Percentiles rank a stretch among this genome's conserved stretches.
Conservation (phyloP, 1,139 yeast species). For the Taiozyma onychis region DNA sequence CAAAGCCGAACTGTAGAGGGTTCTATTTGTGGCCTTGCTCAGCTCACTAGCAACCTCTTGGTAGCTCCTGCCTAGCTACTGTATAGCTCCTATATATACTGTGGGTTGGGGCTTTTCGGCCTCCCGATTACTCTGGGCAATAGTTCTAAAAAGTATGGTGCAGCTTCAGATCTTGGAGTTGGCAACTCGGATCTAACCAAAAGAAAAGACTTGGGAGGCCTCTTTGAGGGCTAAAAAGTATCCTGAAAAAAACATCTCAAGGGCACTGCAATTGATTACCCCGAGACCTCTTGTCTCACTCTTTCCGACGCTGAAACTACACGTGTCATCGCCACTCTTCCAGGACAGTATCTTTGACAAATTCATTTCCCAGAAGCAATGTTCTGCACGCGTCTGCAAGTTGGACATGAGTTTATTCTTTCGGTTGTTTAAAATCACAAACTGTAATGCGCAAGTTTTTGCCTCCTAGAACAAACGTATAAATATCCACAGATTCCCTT, state of each 20-base stretch:
- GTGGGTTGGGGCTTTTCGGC: not conserved
- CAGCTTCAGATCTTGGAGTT: not conserved
- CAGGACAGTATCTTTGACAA: not conserved
- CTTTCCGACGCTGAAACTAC: not conserved
- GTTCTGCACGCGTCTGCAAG: not conserved
- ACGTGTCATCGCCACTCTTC: not conserved
- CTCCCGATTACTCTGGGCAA: not conserved
- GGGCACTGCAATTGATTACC: too few species aligned
- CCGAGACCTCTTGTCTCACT: not conserved
- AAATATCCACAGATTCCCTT: not conserved
- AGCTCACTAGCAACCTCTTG: too few species aligned
- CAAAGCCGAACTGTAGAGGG: too few species aligned
- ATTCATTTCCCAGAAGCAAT: not conserved
- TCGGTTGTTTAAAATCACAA: not conserved
- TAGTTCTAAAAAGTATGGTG: not conserved
- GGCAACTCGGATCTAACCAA: not conserved
- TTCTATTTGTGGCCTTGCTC: too few species aligned
- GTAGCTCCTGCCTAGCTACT: too few species aligned
- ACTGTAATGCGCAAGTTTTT: not conserved
- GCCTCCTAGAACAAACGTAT: not conserved
- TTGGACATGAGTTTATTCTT: not conserved
- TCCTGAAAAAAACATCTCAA: too few species aligned
- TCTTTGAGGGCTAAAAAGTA: too few species aligned
- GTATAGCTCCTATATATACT: too few species aligned
- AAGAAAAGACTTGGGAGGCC: not conserved